Evolutionary conservation across 2,329 filamentous ascomycete genomes (phyloP).

Genomic region (Cucurbitaria berberidis): DNA sequence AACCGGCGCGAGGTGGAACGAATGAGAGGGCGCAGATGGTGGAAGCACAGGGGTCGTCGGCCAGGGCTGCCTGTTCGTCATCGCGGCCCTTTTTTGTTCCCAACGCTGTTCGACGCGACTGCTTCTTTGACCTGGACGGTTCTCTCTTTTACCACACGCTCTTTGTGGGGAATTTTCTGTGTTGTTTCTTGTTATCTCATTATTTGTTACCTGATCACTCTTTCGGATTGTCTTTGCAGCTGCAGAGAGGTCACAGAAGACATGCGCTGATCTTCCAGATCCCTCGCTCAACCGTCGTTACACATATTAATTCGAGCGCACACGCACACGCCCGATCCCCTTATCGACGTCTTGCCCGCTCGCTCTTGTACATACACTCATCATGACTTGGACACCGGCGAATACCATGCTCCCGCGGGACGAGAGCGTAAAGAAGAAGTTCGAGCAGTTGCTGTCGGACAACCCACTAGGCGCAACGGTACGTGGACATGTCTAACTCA

Average conservation of each 20-base stretch:
- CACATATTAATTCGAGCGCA: slow-evolving; percentile 4
- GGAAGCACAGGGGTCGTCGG: background rate
- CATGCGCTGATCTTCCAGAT: slow-evolving; percentile 9
- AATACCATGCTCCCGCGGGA: slow-evolving; percentile 33
- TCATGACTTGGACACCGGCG: slow-evolving; percentile 27
- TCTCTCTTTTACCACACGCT: background rate
- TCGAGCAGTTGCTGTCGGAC: slow-evolving; percentile 37
- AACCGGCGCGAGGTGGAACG: slow-evolving; percentile 7
- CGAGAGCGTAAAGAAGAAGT: slow-evolving; percentile 39
- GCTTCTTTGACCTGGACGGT: background rate
- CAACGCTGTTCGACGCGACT: slow-evolving; percentile 3
- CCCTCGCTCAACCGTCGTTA: slow-evolving; percentile 7
- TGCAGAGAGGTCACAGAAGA: slow-evolving; percentile 3
- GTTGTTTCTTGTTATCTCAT: background rate
- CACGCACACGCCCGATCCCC: background rate
- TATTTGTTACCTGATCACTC: background rate
- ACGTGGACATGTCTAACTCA: slow-evolving; percentile 4
- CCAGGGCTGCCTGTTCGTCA: slow-evolving; percentile 5
- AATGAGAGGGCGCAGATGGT: background rate
- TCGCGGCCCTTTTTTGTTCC: slow-evolving; percentile 7
- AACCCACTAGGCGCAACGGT: slow-evolving; percentile 38
- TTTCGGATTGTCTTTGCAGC: background rate
- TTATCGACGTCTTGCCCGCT: slow-evolving; percentile 8
- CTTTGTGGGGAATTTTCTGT: background rate
- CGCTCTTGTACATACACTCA: slow-evolving; percentile 15